Percentiles rank a stretch among this genome's conserved stretches.
These are phyloP conservation scores for Rhizomucor miehei DNA, from an alignment of 371 early-diverging fungal genomes.

Conservation along the genomic window DNA sequence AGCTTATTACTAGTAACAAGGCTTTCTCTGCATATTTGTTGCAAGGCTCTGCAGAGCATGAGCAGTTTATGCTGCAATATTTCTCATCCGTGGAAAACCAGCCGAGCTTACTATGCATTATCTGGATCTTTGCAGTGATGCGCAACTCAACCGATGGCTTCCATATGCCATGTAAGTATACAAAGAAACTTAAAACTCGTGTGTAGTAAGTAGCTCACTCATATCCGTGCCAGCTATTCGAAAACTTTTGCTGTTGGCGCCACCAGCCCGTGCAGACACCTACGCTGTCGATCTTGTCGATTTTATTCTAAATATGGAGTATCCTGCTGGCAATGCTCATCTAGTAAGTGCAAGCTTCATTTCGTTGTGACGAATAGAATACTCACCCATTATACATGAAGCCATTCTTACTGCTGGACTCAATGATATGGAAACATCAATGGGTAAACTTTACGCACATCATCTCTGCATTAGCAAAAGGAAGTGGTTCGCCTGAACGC, in stretches of 20 bases:
- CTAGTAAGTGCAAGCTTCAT: constrained; percentile 18
- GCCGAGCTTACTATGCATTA: constrained; percentile 60
- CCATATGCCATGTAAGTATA: constrained; percentile 32
- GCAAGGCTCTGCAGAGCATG: constrained; percentile 39
- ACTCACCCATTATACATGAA: constrained; percentile 5
- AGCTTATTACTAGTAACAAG: constrained; percentile 29
- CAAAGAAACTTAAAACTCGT: too few species aligned
- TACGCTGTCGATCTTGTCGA: constrained; percentile 66
- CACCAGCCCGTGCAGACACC: constrained; percentile 67
- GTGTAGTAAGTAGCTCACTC: too few species aligned
- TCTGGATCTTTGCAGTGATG: constrained; percentile 61
- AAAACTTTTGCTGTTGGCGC: constrained; percentile 63
- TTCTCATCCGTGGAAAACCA: constrained; percentile 63
- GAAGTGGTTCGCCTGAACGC: constrained; percentile 53
- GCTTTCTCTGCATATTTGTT: constrained; percentile 27
- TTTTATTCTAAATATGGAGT: constrained; percentile 54
- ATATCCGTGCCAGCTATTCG: constrained; percentile 46
- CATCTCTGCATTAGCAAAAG: constrained; percentile 66
- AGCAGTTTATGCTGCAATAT: constrained; percentile 32
- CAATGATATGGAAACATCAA: constrained; percentile 71
- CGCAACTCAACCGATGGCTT: constrained; percentile 31
- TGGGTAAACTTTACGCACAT: constrained; percentile 73
- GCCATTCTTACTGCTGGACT: constrained; percentile 53
- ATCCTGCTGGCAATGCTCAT: constrained; percentile 24
- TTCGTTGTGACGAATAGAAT: background rate